Conservation (phyloP, 495 filamentous ascomycete species). For the Penicillium herquei region DNA sequence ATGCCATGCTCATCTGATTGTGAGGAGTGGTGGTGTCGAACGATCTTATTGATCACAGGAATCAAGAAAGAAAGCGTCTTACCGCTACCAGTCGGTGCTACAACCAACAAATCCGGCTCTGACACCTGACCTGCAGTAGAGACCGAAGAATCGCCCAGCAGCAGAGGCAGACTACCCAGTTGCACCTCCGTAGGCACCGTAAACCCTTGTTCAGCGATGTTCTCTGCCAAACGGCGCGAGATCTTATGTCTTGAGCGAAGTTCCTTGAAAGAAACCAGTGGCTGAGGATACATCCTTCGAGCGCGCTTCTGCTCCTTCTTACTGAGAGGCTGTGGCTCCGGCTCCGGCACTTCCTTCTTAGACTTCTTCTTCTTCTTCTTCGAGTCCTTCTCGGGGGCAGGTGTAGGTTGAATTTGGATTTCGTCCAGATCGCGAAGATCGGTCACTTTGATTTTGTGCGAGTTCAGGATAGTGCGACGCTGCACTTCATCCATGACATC, state of each 20-base stretch:
- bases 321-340: slow-evolving; percentile 35
- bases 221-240: slow-evolving; percentile 67
- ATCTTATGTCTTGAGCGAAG: slow-evolving; percentile 68
- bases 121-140: slow-evolving; percentile 9
- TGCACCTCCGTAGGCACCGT: slow-evolving; percentile 90
- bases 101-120: slow-evolving; percentile 72
- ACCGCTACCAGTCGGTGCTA: slow-evolving; percentile 95
- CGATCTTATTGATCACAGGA: slow-evolving; percentile 72
- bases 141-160: slow-evolving; percentile 50
- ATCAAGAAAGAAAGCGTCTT: slow-evolving; percentile 94
- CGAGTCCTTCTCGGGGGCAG: slow-evolving; percentile 50
- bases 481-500: slow-evolving; percentile 58
- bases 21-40: slow-evolving; percentile 48
- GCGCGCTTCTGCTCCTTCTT: slow-evolving; percentile 55
- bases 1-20: slow-evolving; percentile 51
- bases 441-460: slow-evolving; percentile 85
- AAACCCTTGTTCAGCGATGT: slow-evolving; percentile 82
- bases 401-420: slow-evolving; percentile 29
- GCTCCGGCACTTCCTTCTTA: slow-evolving; percentile 39
- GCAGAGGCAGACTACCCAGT: slow-evolving; percentile 75
- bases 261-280: slow-evolving; percentile 73
- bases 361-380: slow-evolving; percentile 53
- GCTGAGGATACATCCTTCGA: slow-evolving; percentile 65
- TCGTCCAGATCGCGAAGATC: slow-evolving; percentile 54
- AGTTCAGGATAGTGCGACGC: slow-evolving; percentile 68